A percentile compares a stretch with the other conserved stretches of the same genome.
phyloP scores from a whole-genome alignment of 805 yeast species.

The Wickerhamiella spandovensis region DNA sequence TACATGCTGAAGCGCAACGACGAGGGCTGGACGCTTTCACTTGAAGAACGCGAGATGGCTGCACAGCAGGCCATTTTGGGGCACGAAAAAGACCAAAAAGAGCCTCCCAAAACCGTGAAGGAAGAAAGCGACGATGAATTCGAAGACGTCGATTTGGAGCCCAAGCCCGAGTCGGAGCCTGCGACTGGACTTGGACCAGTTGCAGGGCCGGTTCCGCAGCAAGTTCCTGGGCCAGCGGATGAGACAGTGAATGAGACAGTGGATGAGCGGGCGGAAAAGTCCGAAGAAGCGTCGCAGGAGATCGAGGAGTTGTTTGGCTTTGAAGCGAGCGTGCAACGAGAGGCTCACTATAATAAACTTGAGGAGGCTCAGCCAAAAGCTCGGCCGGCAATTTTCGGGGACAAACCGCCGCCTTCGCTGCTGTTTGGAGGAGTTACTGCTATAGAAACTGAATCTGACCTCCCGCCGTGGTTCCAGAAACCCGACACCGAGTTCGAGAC shows the following conservation, averaged over 20 bases:
- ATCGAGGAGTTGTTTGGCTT: slow-evolving; percentile 13
- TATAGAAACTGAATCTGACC: neutral
- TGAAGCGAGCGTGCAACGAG: slow-evolving; percentile 19
- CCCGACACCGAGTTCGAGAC: slow-evolving; percentile 2
- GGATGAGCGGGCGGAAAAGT: too few relatives aligned
- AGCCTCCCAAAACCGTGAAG: slow-evolving; percentile 21
- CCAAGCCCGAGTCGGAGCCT: neutral
- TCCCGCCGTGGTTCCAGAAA: slow-evolving; percentile 10
- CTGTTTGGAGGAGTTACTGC: slow-evolving; percentile 16
- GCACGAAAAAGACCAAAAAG: slow-evolving; percentile 7
- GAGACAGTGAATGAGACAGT: too few relatives aligned
- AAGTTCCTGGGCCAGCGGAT: too few relatives aligned
- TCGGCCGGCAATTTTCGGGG: neutral
- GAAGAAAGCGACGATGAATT: slow-evolving; percentile 43
- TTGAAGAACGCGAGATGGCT: slow-evolving; percentile 33
- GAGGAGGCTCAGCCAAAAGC: neutral
- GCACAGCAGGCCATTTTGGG: slow-evolving; percentile 3
- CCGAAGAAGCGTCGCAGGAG: too few relatives aligned
- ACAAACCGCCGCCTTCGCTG: slow-evolving; percentile 5
- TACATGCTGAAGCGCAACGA: slow-evolving; percentile 65
- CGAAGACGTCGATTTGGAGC: slow-evolving; percentile 49
- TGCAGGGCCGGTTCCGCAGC: too few relatives aligned
- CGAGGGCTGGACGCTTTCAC: slow-evolving; percentile 71
- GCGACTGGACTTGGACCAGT: too few relatives aligned
- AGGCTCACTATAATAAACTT: neutral